phyloP scores from a whole-genome alignment of 306 rosid genomes.

The Sicyos baderoa region DNA sequence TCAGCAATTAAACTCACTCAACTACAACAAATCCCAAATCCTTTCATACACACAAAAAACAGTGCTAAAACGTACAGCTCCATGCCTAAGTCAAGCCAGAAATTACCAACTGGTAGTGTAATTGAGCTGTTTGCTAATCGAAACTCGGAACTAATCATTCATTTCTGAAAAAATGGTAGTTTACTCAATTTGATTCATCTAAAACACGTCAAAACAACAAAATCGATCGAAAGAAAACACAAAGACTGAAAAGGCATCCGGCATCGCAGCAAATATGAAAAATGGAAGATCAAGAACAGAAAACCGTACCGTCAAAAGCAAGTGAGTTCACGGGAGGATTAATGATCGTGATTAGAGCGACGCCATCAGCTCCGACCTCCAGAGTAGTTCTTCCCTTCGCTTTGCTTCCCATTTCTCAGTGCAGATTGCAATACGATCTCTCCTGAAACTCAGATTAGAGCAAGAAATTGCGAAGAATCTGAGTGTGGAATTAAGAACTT shows the following conservation, averaged over 20 bases:
- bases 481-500: not conserved
- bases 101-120: not conserved
- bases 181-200: not conserved
- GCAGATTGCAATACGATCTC: not conserved
- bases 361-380: conserved; percentile 85
- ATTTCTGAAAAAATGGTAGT: not conserved
- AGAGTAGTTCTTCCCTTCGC: conserved; percentile 48
- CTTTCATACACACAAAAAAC: not conserved
- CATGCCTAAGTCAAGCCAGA: not conserved
- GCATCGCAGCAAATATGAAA: not conserved
- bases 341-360: conserved; percentile 78
- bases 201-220: not conserved
- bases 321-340: conserved; percentile 97
- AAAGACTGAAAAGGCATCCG: not conserved
- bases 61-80: not conserved
- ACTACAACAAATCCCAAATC: not conserved
- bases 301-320: conserved; percentile 62
- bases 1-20: not conserved
- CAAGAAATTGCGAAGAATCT: not conserved
- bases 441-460: not conserved
- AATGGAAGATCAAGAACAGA: not conserved
- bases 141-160: not conserved
- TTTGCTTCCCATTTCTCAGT: conserved; percentile 40
- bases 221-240: not conserved
- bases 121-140: not conserved